Conservation (phyloP, 2,329 filamentous ascomycete genomes). For the Leptographium galeiforme region DNA sequence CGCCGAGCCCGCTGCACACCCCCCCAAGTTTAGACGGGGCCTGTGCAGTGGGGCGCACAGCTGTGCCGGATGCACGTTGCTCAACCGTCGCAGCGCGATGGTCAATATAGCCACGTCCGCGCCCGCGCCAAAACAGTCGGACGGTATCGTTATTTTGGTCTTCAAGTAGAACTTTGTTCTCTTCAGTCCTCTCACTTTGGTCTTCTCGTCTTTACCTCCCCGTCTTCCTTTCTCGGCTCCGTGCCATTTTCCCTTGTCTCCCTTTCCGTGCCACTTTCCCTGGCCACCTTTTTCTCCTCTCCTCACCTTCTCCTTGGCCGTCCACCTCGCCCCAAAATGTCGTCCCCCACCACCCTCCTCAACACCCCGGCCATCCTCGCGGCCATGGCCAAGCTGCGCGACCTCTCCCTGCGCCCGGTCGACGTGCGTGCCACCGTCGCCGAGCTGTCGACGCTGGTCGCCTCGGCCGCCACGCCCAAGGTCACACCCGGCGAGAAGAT, state of each 20-base stretch:
- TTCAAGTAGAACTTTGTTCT: neutral
- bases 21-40: neutral
- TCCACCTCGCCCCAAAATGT: neutral
- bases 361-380: slow-evolving; percentile 71
- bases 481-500: slow-evolving; percentile 46
- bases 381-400: slow-evolving; percentile 59
- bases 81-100: too few species aligned
- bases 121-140: too few species aligned
- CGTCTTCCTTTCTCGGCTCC: neutral
- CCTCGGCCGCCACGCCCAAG: slow-evolving; percentile 57
- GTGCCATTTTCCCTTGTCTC: neutral
- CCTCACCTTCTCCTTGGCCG: neutral
- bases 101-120: too few species aligned
- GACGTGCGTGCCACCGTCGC: slow-evolving; percentile 62
- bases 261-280: too few species aligned
- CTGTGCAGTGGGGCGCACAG: too few species aligned
- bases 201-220: neutral
- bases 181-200: neutral
- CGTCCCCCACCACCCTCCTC: slow-evolving; percentile 34
- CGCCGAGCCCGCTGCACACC: neutral
- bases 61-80: too few species aligned
- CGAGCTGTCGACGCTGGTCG: slow-evolving; percentile 72
- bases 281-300: neutral
- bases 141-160: too few species aligned
- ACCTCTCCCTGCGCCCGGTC: slow-evolving; percentile 46